Base-by-base conservation (phyloP, 306 rosid species). In the Quercus glauca region DNA sequence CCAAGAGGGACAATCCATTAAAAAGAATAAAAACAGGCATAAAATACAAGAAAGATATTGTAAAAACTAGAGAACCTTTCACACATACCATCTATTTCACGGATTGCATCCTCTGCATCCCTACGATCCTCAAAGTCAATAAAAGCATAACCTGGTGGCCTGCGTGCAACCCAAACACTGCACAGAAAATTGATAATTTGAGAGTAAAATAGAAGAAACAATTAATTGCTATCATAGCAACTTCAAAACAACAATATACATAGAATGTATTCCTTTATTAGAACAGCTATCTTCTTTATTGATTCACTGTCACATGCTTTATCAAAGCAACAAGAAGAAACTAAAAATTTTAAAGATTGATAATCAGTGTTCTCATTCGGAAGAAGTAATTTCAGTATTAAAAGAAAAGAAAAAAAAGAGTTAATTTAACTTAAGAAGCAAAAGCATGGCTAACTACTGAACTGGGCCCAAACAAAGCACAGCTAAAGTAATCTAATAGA, bases 121-220 rank as follows among this genome's bases (percentile, higher is more conserved):
- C 99, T 85, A 11, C 86, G 79, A 69, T 96, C 99, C 86, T 96
- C 99, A 15, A 96, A 96, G 78, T 96, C 99, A 45, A 96, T 87
- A 69, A 96, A 96, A 61, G 99, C 99, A 85, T 96, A 96, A 73
- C 99, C 99, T 26, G 99, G 98, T 61, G 99, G 99, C 23, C 99
- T 89, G 59, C 98, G 81, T 43, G 99, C 99, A 83, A 96, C 99
- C 99, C 99, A 96, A 21, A 96, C 99, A 85, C 99, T 96, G 86
- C 83, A 79, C 58, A 81, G 5, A 58, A 74, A 73, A 51, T 28
- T 15, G 49, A 15, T 10, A 73, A 12, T 25, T 19, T 25, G 31
- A 61, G 8, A 57, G 41, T 53, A 20, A 55, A 8, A 52, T 33
- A 80, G 11, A 18, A 55, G n/a, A 20, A n/a, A 19, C 12, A 6